phyloP scores from a whole-genome alignment of 2,329 filamentous ascomycete genomes.

The Fusarium newnesense region DNA sequence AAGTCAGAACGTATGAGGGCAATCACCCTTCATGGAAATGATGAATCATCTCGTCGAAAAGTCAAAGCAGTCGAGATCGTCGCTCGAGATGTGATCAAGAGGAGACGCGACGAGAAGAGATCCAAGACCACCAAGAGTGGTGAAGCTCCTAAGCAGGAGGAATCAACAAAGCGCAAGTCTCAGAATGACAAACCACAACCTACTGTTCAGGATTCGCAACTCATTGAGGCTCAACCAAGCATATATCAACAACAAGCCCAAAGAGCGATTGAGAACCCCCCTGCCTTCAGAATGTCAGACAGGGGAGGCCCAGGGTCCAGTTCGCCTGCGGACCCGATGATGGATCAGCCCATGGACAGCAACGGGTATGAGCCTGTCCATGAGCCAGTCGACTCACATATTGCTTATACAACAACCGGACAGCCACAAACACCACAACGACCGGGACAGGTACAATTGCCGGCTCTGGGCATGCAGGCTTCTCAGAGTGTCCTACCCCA shows the following conservation, averaged over 20 bases:
- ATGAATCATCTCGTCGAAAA: constrained; percentile 65
- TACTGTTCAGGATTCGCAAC: background rate
- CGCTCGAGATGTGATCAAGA: constrained; percentile 81
- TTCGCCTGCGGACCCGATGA: constrained; percentile 28
- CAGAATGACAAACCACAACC: background rate
- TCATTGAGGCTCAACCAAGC: background rate
- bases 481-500: constrained; percentile 33
- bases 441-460: constrained; percentile 34
- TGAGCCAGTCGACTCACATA: constrained; percentile 39
- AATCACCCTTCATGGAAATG: constrained; percentile 61
- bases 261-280: background rate
- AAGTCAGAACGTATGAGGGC: constrained; percentile 64
- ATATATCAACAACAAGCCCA: background rate
- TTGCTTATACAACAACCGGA: constrained; percentile 38
- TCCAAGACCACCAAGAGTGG: constrained; percentile 50
- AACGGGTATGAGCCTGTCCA: constrained; percentile 40
- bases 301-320: constrained; percentile 21
- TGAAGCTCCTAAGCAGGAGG: constrained; percentile 53
- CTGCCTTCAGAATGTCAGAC: constrained; percentile 3
- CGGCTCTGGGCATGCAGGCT: constrained; percentile 31
- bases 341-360: constrained; percentile 33
- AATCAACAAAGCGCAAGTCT: background rate
- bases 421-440: constrained; percentile 8
- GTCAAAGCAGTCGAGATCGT: constrained; percentile 75
- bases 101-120: constrained; percentile 72